Conservation (phyloP, 345 rosid genomes). For the Eucalyptus tenuipes region DNA sequence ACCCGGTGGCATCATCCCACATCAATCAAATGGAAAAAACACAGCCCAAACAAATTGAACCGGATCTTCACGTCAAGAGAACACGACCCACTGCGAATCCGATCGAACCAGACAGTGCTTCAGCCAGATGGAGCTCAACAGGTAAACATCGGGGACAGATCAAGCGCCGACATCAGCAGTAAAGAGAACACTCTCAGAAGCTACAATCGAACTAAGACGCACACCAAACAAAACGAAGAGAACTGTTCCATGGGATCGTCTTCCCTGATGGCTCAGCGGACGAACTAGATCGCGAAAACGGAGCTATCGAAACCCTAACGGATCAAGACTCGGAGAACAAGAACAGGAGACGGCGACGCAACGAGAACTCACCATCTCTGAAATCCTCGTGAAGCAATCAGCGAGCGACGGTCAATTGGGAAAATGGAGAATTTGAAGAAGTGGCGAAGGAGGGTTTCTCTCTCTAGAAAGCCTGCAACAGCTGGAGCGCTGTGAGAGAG, state of each 20-base stretch:
- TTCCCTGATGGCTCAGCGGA: background rate
- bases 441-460: background rate
- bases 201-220: background rate
- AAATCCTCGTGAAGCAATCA: background rate
- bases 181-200: background rate
- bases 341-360: background rate
- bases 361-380: background rate
- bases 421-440: background rate
- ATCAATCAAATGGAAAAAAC: background rate
- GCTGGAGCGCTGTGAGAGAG: background rate
- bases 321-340: background rate
- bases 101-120: background rate
- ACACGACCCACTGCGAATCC: too few species aligned
- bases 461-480: background rate
- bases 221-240: background rate
- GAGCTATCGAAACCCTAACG: background rate
- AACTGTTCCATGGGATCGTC: background rate
- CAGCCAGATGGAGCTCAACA: background rate
- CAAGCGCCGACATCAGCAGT: background rate
- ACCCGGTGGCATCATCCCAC: background rate
- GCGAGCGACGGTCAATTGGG: background rate
- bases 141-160: background rate
- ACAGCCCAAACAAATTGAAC: background rate
- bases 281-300: background rate
- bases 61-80: background rate